Conservation (phyloP, 2,329 filamentous ascomycete species). For the Clonostachys byssicola region DNA sequence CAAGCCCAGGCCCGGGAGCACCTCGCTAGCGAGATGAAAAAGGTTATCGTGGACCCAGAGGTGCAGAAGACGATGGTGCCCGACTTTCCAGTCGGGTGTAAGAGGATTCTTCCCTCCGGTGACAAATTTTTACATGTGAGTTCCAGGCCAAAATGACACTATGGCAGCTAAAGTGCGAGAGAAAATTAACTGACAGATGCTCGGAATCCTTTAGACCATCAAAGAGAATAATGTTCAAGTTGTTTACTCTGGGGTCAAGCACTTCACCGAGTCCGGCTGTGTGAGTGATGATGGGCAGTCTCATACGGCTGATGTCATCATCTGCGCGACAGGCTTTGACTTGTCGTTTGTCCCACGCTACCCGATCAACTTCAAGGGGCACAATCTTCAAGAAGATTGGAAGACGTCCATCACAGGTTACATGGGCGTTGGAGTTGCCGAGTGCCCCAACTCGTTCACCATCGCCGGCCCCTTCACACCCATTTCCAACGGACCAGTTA, state of each 20-base stretch:
- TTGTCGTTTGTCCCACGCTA: slow-evolving; percentile 23
- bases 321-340: slow-evolving; percentile 16
- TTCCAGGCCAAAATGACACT: background rate
- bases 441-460: slow-evolving; percentile 19
- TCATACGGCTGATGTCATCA: slow-evolving; percentile 8
- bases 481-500: slow-evolving; percentile 22
- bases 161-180: background rate
- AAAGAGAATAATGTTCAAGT: slow-evolving; percentile 6
- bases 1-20: background rate
- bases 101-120: slow-evolving; percentile 1
- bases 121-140: background rate
- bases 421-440: slow-evolving; percentile 18
- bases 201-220: slow-evolving; percentile 4
- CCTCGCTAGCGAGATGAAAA: background rate
- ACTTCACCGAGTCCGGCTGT: slow-evolving; percentile 12
- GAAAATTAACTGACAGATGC: too few relatives aligned
- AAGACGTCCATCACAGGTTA: slow-evolving; percentile 13
- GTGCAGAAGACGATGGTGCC: background rate
- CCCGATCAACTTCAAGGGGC: slow-evolving; percentile 35
- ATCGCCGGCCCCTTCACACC: slow-evolving; percentile 26
- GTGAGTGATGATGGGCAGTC: background rate
- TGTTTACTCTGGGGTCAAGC: slow-evolving; percentile 22
- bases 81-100: background rate
- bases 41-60: background rate
- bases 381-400: slow-evolving; percentile 20